Evolutionary conservation across 768 basidiomycete genomes (phyloP).

Genomic region (Dentipellis fragilis): DNA sequence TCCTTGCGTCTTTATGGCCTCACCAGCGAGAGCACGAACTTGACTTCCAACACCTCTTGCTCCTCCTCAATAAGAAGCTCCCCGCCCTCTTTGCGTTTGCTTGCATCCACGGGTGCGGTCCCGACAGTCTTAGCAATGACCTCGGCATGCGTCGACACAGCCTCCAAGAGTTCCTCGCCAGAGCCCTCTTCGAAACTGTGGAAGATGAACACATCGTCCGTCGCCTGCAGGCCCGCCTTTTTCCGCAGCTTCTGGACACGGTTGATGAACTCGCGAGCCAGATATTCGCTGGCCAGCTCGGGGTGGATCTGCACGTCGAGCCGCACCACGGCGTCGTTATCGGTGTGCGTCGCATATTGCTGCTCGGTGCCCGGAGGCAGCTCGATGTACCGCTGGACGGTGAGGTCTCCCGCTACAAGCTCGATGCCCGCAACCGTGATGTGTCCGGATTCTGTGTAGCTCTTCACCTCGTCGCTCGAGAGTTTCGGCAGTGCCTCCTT

Average conservation of each 20-base stretch:
- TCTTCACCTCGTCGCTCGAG: slow-evolving; percentile 74
- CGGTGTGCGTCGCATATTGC: slow-evolving; percentile 75
- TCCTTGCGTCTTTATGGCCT: slow-evolving; percentile 26
- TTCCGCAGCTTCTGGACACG: slow-evolving; percentile 93
- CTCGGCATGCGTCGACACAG: slow-evolving; percentile 57
- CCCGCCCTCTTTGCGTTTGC: slow-evolving; percentile 36
- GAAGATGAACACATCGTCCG: slow-evolving; percentile 86
- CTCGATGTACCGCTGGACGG: slow-evolving; percentile 87
- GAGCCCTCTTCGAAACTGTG: slow-evolving; percentile 67
- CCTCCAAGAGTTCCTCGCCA: slow-evolving; percentile 52
- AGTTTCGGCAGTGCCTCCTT: slow-evolving; percentile 78
- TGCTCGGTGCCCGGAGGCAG: slow-evolving; percentile 42
- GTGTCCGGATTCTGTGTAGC: slow-evolving; percentile 63
- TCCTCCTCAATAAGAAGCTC: slow-evolving; percentile 72
- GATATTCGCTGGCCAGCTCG: slow-evolving; percentile 80
- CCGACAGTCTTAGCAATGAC: slow-evolving; percentile 68
- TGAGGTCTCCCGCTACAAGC: slow-evolving; percentile 82
- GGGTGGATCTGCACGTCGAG: slow-evolving; percentile 84
- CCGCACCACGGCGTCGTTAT: slow-evolving; percentile 90
- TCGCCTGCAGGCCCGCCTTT: slow-evolving; percentile 89
- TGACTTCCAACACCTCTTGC: slow-evolving; percentile 74
- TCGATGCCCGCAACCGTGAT: slow-evolving; percentile 84
- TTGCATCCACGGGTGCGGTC: slow-evolving; percentile 52
- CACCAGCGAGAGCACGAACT: slow-evolving; percentile 64
- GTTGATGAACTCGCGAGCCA: slow-evolving; percentile 83